Conservation (phyloP, 768 basidiomycete species). For the Hygrophorus pudorinus region DNA sequence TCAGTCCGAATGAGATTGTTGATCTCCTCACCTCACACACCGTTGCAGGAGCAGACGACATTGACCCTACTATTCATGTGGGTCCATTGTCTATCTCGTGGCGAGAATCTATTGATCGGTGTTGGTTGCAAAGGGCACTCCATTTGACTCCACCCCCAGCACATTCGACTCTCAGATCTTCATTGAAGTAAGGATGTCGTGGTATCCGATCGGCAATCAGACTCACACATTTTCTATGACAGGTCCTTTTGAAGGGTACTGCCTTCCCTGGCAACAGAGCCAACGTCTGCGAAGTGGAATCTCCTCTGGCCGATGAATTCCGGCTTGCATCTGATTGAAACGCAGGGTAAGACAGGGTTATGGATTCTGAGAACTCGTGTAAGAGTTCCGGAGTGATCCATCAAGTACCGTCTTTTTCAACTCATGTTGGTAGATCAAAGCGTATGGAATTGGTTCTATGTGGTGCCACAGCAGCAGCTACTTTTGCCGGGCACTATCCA, state of each 20-base stretch:
- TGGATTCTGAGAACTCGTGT: conserved; percentile 59
- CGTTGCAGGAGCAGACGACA: too few species aligned
- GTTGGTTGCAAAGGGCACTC: not conserved
- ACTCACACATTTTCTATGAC: too few species aligned
- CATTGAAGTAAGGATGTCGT: conserved; percentile 9
- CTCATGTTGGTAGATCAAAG: conserved; percentile 41
- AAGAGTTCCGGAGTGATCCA: conserved; percentile 8
- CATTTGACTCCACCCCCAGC: conserved; percentile 15
- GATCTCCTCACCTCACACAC: too few species aligned
- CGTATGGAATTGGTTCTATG: conserved; percentile 64
- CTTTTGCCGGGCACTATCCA: conserved; percentile 88
- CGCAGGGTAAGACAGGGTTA: conserved; percentile 68
- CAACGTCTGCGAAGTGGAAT: too few species aligned
- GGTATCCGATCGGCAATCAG: too few species aligned
- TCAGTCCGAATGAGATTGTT: too few species aligned
- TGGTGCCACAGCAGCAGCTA: conserved; percentile 95
- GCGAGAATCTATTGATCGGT: too few species aligned
- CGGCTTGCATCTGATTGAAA: conserved; percentile 26
- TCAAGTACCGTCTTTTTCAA: not conserved
- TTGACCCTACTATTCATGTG: too few species aligned
- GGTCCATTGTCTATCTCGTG: too few species aligned
- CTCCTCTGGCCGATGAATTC: too few species aligned
- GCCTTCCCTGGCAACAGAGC: too few species aligned
- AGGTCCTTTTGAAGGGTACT: too few species aligned
- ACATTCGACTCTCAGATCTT: conserved; percentile 15